Base-by-base conservation (phyloP, 1,284 basidiomycete species). In the Tilletia indica region DNA sequence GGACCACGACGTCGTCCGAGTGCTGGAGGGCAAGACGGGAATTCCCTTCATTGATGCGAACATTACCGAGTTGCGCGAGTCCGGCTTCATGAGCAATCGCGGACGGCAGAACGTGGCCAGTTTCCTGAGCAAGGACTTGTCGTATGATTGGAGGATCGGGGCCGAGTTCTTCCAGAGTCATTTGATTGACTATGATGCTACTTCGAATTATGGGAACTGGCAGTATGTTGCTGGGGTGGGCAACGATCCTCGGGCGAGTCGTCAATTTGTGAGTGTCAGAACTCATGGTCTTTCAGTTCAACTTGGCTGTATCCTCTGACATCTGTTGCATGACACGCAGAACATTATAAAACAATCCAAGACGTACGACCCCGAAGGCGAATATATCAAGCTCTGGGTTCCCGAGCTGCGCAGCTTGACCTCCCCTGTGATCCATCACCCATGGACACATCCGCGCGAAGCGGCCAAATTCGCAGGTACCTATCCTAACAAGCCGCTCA, bases 301-400 rank as follows among this genome's bases (percentile, higher is more conserved):
- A 31, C 25, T 31, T 31, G 25, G 25, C 25, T 31, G 25, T 31
- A 31, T 31, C 25, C 25, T 31, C 25, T 31, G 25, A 31, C 25
- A 31, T 31, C 25, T 31, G 25, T 31, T 31, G 25, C 25, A 31
- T 31, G 25, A 2, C 25, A 9, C 34, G 25, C 56, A 58, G 56
- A 89, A 89, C 78, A 87, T 86, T 14, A 86, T 89, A 82, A 88
- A 89, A 80, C 88, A 89, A 78, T 86, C 86, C 6, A 86, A 86
- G 70, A 87, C 88, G 73, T 88, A 88, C 82, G 87, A 88, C 74
- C 80, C 85, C 2, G 71, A 86, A n/a, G 87, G 85, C 16, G 85
- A 86, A 42, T 88, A 87, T 76, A 85, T 88, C 73, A 83, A 85
- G 72, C 80, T 83, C 31, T 89, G 88, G 88, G 78, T 88, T 2